Conservation (phyloP, 371 early-diverging fungal genomes). For the Chytridium lagenaria region DNA sequence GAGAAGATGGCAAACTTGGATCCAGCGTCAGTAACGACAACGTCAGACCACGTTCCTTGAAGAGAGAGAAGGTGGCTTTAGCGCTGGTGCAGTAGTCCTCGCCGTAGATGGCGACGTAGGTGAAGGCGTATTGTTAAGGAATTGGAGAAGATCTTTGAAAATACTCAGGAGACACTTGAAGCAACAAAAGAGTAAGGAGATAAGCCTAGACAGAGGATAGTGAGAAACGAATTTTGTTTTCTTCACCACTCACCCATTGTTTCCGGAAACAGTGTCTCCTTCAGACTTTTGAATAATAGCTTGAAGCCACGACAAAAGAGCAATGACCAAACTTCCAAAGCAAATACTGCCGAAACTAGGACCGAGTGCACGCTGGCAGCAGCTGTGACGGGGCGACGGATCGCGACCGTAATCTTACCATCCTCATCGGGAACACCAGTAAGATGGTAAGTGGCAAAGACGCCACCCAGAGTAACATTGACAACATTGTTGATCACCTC, state of each 20-base stretch:
- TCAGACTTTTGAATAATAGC: no score
- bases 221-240: no score
- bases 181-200: constrained; percentile 35
- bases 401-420: constrained; percentile 31
- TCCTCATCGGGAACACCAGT: constrained; percentile 6
- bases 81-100: constrained; percentile 1
- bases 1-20: neutral
- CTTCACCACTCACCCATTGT: no score
- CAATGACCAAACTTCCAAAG: neutral
- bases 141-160: constrained; percentile 29
- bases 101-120: constrained; percentile 6
- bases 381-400: constrained; percentile 63
- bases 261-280: no score
- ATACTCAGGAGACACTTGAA: constrained; percentile 22
- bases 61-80: constrained; percentile 24
- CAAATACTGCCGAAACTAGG: neutral
- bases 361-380: neutral
- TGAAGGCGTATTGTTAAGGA: constrained; percentile 42
- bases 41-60: constrained; percentile 19
- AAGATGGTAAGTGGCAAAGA: constrained; percentile 38
- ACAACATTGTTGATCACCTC: no score
- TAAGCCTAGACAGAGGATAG: no score
- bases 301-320: constrained; percentile 14
- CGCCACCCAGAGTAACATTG: constrained; percentile 29
- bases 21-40: neutral